Evolutionary conservation across 495 filamentous ascomycete species (phyloP).

Genomic region (Lophiostoma macrostomum): DNA sequence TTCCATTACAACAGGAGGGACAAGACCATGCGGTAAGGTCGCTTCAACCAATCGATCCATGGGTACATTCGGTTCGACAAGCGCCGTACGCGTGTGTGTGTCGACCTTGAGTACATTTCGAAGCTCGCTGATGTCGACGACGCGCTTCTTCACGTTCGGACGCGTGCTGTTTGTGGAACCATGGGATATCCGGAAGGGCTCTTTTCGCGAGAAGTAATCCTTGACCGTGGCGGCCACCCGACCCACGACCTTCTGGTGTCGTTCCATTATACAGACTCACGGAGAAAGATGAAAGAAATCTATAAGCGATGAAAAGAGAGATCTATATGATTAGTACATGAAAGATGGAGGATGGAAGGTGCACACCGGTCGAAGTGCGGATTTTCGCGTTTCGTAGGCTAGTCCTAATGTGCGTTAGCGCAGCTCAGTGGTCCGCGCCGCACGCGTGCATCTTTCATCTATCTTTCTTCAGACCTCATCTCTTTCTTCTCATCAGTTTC

Average conservation of each 20-base stretch:
- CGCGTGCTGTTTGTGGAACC: slow-evolving; percentile 76
- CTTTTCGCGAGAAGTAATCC: slow-evolving; percentile 53
- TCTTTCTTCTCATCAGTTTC: no score
- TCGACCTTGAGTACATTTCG: slow-evolving; percentile 44
- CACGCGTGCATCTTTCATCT: no score
- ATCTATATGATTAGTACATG: no score
- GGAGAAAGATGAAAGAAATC: no score
- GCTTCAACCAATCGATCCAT: slow-evolving; percentile 59
- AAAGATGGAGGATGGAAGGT: no score
- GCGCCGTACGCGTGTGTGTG: slow-evolving; percentile 34
- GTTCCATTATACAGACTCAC: slow-evolving; percentile 11
- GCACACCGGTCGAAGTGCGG: no score
- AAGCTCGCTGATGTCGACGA: slow-evolving; percentile 53
- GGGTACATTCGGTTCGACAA: slow-evolving; percentile 64
- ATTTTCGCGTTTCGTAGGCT: no score
- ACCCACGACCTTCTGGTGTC: slow-evolving; percentile 39
- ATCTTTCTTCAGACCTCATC: no score
- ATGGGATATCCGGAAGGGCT: slow-evolving; percentile 73
- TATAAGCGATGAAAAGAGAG: no score
- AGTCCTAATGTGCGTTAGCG: no score
- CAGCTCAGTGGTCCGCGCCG: no score
- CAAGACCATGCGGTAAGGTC: slow-evolving; percentile 51
- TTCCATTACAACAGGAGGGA: slow-evolving; percentile 60
- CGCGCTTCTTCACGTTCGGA: slow-evolving; percentile 41
- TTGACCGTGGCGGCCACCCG: slow-evolving; percentile 50